Evolutionary conservation across 1,284 basidiomycete genomes (phyloP).

Genomic region (Trichosporon coremiiforme): DNA sequence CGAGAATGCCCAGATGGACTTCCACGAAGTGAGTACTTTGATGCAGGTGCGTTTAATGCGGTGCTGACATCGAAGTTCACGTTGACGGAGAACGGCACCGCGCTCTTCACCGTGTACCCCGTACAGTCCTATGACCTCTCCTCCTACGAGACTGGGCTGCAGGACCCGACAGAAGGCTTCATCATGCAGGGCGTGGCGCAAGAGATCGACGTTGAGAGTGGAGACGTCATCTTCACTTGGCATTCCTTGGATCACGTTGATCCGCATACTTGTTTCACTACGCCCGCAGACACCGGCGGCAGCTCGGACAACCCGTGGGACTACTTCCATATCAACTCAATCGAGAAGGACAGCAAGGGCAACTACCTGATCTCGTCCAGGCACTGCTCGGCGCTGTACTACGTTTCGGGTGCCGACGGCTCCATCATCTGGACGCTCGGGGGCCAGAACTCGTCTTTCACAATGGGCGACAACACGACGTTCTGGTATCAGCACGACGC

Average conservation of each 20-base stretch:
- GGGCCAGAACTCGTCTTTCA: conserved; percentile 43
- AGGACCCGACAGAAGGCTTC: conserved; percentile 33
- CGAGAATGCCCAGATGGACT: conserved; percentile 31
- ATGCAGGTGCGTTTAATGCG: not conserved
- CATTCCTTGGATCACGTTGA: conserved; percentile 42
- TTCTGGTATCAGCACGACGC: conserved; percentile 48
- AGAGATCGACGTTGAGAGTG: conserved; percentile 48
- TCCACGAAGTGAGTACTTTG: conserved; percentile 36
- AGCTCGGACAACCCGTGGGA: conserved; percentile 33
- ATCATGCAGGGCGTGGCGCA: conserved; percentile 42
- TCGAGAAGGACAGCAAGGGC: conserved; percentile 45
- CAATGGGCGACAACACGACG: conserved; percentile 33
- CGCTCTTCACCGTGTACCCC: conserved; percentile 43
- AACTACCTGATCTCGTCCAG: conserved; percentile 51
- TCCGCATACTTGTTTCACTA: conserved; percentile 36
- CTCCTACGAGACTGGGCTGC: not conserved
- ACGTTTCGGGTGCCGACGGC: conserved; percentile 40
- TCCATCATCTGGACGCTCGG: conserved; percentile 46
- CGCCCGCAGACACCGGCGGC: conserved; percentile 34
- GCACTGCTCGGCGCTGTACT: conserved; percentile 47
- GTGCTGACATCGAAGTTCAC: conserved; percentile 33
- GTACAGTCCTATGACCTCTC: conserved; percentile 37
- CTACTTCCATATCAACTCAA: conserved; percentile 49
- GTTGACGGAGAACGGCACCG: conserved; percentile 47
- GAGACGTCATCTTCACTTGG: conserved; percentile 43